Conservation (phyloP, 805 yeast genomes). For the Nakazawaea wickerhamii region DNA sequence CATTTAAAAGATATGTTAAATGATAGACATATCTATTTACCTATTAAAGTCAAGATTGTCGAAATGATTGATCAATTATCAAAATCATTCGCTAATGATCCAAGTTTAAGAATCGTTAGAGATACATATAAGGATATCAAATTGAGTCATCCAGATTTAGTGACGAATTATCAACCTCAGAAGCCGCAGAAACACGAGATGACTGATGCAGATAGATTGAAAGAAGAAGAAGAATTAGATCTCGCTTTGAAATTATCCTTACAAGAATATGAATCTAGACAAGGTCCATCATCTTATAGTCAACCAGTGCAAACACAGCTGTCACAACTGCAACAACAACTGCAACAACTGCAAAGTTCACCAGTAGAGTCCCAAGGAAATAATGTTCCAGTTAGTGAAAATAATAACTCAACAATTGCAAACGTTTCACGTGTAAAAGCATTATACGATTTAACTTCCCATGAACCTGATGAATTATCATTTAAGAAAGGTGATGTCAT, state of each 20-base stretch:
- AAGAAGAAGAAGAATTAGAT: constrained; percentile 78
- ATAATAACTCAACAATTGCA: constrained; percentile 21
- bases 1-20: constrained; percentile 43
- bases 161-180: constrained; percentile 32
- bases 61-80: constrained; percentile 67
- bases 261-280: constrained; percentile 48
- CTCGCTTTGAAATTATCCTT: constrained; percentile 71
- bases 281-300: constrained; percentile 19
- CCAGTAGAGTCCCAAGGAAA: constrained; percentile 13
- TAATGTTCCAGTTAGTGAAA: constrained; percentile 17
- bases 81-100: constrained; percentile 63
- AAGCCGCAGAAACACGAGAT: constrained; percentile 54
- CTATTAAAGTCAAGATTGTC: constrained; percentile 59
- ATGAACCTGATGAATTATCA: constrained; percentile 82
- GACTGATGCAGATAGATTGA: constrained; percentile 36
- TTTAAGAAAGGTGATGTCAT: constrained; percentile 86
- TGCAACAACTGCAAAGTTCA: constrained; percentile 17
- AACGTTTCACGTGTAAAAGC: constrained; percentile 71
- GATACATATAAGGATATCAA: constrained; percentile 52
- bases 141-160: constrained; percentile 32
- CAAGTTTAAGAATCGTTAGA: constrained; percentile 65
- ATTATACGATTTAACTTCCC: constrained; percentile 69
- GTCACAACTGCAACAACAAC: constrained; percentile 17
- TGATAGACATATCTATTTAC: constrained; percentile 53
- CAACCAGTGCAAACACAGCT: constrained; percentile 12